Percentiles rank a stretch among this genome's conserved stretches.
Evolutionary conservation across 805 yeast genomes (phyloP).

Genomic region (Babjeviella inositovora): DNA sequence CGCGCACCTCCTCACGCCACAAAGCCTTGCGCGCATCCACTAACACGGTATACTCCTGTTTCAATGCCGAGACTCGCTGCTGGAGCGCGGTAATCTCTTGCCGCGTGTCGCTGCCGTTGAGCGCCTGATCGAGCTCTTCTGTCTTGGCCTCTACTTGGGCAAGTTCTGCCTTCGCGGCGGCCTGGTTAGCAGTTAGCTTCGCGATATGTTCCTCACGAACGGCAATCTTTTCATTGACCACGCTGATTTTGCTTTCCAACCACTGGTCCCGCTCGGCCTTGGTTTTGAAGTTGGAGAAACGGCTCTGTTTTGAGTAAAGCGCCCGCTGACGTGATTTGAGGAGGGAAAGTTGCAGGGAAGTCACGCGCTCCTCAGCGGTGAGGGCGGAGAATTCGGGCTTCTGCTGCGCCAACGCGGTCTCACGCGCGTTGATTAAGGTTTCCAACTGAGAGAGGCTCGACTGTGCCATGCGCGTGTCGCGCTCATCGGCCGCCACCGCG

Average conservation of each 20-base stretch:
- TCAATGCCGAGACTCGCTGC: conserved; percentile 12
- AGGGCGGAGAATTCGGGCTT: conserved; percentile 24
- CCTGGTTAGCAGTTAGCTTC: conserved; percentile 8
- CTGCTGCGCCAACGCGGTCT: conserved; percentile 14
- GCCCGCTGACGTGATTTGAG: conserved; percentile 29
- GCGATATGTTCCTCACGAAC: conserved; percentile 9
- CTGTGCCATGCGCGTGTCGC: conserved; percentile 10
- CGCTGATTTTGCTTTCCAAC: conserved; percentile 36
- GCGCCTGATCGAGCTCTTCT: conserved; percentile 14
- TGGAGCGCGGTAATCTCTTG: conserved; percentile 14
- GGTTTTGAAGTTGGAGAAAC: conserved; percentile 39
- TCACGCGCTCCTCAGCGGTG: conserved; percentile 17
- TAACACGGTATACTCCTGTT: conserved; percentile 20
- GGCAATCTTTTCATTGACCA: conserved; percentile 12
- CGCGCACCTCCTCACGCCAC: conserved; percentile 69
- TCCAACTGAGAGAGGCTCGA: conserved; percentile 7
- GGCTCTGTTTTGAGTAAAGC: conserved; percentile 56
- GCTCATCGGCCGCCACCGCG: conserved; percentile 13
- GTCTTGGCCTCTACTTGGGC: conserved; percentile 10
- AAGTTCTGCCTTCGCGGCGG: conserved; percentile 5
- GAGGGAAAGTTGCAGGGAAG: conserved; percentile 20
- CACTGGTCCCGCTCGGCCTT: conserved; percentile 50
- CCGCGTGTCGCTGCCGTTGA: conserved; percentile 15
- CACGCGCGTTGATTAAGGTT: conserved; percentile 15
- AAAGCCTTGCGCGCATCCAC: conserved; percentile 53